Conservation (phyloP, 768 basidiomycete genomes). For the Lentinula aciculospora region DNA sequence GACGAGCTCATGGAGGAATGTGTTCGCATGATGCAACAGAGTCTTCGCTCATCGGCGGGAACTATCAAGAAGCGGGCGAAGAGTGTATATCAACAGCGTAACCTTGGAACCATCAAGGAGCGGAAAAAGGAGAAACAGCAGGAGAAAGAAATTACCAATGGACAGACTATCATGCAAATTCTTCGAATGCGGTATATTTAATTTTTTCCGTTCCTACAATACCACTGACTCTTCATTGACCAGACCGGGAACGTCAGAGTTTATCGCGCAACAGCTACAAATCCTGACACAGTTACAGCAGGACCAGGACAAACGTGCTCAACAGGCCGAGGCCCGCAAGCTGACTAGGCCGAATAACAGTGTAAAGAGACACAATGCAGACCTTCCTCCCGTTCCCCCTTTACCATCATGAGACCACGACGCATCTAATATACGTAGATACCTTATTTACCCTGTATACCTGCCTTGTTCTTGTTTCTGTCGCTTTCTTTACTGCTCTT, state of each 20-base stretch:
- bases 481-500: no score
- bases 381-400: slow-evolving; percentile 32
- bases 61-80: slow-evolving; percentile 86
- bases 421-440: background rate
- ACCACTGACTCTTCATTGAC: background rate
- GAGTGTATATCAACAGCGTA: slow-evolving; percentile 88
- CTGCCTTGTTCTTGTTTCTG: background rate
- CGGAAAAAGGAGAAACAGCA: slow-evolving; percentile 90
- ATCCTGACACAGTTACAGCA: slow-evolving; percentile 79
- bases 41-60: slow-evolving; percentile 57
- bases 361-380: slow-evolving; percentile 22
- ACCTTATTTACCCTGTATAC: slow-evolving; percentile 3
- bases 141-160: slow-evolving; percentile 69
- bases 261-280: slow-evolving; percentile 81
- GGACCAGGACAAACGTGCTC: slow-evolving; percentile 72
- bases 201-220: background rate
- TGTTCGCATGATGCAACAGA: slow-evolving; percentile 91
- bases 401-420: background rate
- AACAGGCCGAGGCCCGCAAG: slow-evolving; percentile 54
- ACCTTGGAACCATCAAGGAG: slow-evolving; percentile 93
- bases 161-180: slow-evolving; percentile 92
- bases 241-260: slow-evolving; percentile 78
- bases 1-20: slow-evolving; percentile 92
- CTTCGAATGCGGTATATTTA: slow-evolving; percentile 81
- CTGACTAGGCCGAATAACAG: slow-evolving; percentile 38